phyloP scores from a whole-genome alignment of 2,329 filamentous ascomycete species.

The Talaromyces sp. region DNA sequence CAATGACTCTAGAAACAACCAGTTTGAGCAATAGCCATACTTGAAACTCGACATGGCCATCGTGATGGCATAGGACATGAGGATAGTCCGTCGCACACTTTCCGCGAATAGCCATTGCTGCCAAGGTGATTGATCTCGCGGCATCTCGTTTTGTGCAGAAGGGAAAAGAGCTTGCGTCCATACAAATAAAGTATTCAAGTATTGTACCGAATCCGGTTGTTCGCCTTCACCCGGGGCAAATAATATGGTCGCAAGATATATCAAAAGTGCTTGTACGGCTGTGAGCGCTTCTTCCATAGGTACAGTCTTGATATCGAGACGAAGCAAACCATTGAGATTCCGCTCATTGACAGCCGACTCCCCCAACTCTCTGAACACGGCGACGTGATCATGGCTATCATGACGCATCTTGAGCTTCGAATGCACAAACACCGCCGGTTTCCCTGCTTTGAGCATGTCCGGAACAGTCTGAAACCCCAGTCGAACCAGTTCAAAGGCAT shows the following conservation, averaged over 20 bases:
- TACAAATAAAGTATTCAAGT: not conserved
- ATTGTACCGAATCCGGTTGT: not conserved
- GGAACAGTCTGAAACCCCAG: not conserved
- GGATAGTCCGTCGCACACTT: slow-evolving; percentile 11
- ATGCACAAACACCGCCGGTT: slow-evolving; percentile 5
- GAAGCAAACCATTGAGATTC: not conserved
- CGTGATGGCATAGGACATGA: slow-evolving; percentile 12
- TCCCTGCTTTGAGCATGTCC: not conserved
- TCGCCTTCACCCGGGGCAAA: not conserved
- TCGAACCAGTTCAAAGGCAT: slow-evolving; percentile 7
- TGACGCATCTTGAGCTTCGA: not conserved
- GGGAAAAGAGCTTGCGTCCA: slow-evolving; percentile 8
- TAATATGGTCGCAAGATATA: not conserved
- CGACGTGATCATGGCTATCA: not conserved
- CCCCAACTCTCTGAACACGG: not conserved
- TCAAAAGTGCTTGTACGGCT: slow-evolving; percentile 4
- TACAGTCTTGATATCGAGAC: slow-evolving; percentile 7
- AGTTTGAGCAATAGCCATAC: slow-evolving; percentile 11
- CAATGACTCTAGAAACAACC: slow-evolving; percentile 10
- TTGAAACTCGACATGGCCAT: slow-evolving; percentile 1
- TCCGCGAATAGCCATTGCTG: slow-evolving; percentile 12
- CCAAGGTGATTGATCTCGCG: slow-evolving; percentile 7
- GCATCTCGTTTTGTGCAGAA: not conserved
- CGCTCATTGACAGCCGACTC: not conserved
- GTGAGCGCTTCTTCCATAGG: slow-evolving; percentile 10